Evolutionary conservation across 768 basidiomycete genomes (phyloP), one percentile per base, ranked within the genome.

Genomic region (Boletellus ananas): DNA sequence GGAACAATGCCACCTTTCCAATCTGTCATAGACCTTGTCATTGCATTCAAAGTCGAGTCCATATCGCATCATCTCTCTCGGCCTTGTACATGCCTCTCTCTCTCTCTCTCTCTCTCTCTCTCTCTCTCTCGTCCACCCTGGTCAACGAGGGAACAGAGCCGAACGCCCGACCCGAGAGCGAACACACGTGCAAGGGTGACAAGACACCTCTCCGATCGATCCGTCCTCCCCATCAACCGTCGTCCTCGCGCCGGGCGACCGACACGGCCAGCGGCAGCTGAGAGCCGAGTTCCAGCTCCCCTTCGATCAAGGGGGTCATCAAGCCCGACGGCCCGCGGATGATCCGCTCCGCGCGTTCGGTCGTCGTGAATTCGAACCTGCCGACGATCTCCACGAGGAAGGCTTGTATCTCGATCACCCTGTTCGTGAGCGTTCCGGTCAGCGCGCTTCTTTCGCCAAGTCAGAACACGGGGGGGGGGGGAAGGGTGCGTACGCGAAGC

Each of bases 311-410:
- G 14, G 73, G 72, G 25, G 56, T 43, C 71, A 72, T 70, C 33
- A 70, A 52, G 5, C 55, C 12, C 31, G 64, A 64, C 18, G 62
- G 54, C 39, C 66, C 66, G 17, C 68, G 60, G n/a, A 62, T 43
- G 39, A 75, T 47, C 29, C 47, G 59, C 35, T 63, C 56, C n/a
- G 59, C 47, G 18, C 59, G 61, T 11, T 69, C 63, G 16, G 68
- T 69, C 47, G 61, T 58, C 41, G 57, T 50, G 52, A 84, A 79
- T 56, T 83, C 77, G 56, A 84, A 81, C 52, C 76, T 71, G 29
- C 71, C 63, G 35, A 84, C 49, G 17, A 80, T 68, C 57, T 83
- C 80, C 17, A 78, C 72, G 14, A 84, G 57, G 64, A 85, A 81
- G 0, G 75, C 71, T 54, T 84, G 83, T 14, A 84, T 60, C 59